phyloP scores from a whole-genome alignment of 768 basidiomycete genomes.

The Suillus occidentalis region DNA sequence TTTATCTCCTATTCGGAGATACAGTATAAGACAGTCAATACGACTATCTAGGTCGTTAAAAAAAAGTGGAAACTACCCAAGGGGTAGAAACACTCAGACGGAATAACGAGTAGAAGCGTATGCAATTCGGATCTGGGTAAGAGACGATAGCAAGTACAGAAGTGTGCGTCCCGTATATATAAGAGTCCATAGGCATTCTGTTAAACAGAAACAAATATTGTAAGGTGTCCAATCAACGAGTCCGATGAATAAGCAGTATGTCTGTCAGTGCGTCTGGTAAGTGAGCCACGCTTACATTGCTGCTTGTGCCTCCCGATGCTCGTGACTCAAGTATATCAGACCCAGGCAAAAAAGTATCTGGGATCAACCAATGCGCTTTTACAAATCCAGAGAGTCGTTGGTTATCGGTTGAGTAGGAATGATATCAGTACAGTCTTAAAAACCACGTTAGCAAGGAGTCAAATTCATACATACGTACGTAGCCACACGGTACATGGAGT shows the following conservation, averaged over 20 bases:
- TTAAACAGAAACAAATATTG: no score
- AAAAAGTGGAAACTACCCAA: background rate
- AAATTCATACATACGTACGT: background rate
- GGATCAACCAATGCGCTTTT: no score
- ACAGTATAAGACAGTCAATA: no score
- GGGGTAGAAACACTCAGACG: background rate
- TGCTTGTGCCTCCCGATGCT: background rate
- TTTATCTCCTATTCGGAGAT: background rate
- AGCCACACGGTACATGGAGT: background rate
- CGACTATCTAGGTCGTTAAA: background rate
- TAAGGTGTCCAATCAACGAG: no score
- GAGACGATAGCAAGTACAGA: background rate
- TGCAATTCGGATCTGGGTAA: background rate
- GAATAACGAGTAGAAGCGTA: background rate
- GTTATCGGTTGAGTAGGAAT: background rate
- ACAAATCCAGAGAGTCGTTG: background rate
- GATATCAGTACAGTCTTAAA: background rate
- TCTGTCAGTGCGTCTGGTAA: no score
- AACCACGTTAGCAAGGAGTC: background rate
- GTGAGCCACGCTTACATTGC: no score
- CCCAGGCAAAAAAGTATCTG: background rate
- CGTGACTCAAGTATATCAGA: background rate
- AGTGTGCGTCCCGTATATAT: background rate
- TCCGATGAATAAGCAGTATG: no score
- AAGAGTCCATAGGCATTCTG: no score